Base-by-base conservation (phyloP, 2,329 filamentous ascomycete genomes). In the Elsinoe perseae region DNA sequence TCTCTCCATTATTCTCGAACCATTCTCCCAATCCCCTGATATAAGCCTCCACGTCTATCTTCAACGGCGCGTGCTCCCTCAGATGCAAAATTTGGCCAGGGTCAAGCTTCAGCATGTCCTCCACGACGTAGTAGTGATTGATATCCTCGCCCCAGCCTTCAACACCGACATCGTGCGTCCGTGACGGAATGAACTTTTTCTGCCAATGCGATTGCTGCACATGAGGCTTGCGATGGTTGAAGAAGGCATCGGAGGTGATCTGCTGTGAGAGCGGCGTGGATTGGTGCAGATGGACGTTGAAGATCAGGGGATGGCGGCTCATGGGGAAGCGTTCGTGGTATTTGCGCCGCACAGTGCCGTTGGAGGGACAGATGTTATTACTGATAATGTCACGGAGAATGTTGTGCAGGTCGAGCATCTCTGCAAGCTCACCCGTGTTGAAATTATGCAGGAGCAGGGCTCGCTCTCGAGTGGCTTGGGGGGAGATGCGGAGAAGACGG, bases 141-240 rank as follows among this genome's bases (percentile, higher is more conserved):
- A 83, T 80, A 56, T 83, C 81, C 61, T 84, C 81, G 27, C 81
- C 81, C 81, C 81, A 84, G 21, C 81, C 81, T 66, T 83, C 80
- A n/a, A 72, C 70, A 6, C 78, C 79, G 2, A 78, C 71, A 36
- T 65, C 27, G 68, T 66, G 32, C n/a, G 28, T 57, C 9, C 50
- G 16, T 2, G 58, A 56, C 4, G 60, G 58, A 1, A 52, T 16
- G 43, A 54, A 60, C 53, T 61, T 61, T 28, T 53, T 57, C 46
- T 59, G 59, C 10, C n/a, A 57, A 46, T 61, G 57, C 2, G 50
- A 59, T 1, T 34, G 48, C 5, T 48, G 34, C 1, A 48, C 30
- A 23, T 30, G 6, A 8, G 28, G 27, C 10, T 32, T 50, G 32
- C 58, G 42, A 55, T 57, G 32, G 18, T 43, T 54, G 57, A 58